These are phyloP conservation scores for Begonia fuchsioides DNA, from an alignment of 306 rosid species.

Conservation along the genomic window DNA sequence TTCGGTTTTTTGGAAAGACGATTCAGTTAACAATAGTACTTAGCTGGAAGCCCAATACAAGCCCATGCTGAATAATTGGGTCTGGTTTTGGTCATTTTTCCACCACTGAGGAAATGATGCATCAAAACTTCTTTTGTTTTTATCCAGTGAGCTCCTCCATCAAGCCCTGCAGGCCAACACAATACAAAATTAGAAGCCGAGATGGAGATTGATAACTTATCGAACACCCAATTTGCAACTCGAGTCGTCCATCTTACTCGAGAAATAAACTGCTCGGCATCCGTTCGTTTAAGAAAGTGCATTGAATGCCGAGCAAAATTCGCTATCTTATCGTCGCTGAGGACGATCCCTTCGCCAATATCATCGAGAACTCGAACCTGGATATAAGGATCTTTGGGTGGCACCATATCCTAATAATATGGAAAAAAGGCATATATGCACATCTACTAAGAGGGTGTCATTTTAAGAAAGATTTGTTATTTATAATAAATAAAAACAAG, in stretches of 20 bases:
- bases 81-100: no score
- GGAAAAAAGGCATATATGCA: background rate
- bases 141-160: conserved; percentile 81
- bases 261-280: conserved; percentile 69
- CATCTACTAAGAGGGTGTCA: background rate
- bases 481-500: background rate
- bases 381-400: conserved; percentile 91
- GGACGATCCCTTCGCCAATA: conserved; percentile 59
- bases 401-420: conserved; percentile 90
- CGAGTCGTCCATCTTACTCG: conserved; percentile 22
- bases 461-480: conserved; percentile 1
- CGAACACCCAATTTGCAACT: background rate
- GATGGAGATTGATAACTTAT: background rate
- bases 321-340: conserved; percentile 63
- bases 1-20: no score
- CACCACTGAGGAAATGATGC: no score
- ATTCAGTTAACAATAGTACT: no score
- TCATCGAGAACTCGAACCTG: conserved; percentile 85
- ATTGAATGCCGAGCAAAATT: conserved; percentile 75
- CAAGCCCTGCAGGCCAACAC: conserved; percentile 37
- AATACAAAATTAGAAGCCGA: conserved; percentile 3
- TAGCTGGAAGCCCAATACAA: no score
- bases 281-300: conserved; percentile 90
- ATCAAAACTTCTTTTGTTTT: conserved; percentile 4
- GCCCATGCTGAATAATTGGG: no score